Evolutionary conservation across 352 stramenopile genomes (phyloP).

Genomic region (Phytophthora boehmeriae): DNA sequence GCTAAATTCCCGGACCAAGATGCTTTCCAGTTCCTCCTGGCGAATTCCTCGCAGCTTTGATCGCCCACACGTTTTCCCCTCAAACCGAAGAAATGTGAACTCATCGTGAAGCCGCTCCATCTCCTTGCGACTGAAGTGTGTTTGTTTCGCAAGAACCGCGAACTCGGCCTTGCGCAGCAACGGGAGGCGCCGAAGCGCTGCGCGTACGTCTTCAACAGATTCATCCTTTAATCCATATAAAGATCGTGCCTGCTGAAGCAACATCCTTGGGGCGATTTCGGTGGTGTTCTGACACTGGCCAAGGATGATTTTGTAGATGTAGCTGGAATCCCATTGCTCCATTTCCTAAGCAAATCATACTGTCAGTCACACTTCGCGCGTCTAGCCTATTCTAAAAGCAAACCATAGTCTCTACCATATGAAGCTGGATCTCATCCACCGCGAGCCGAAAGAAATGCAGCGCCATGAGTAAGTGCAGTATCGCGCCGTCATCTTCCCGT

Average conservation of each 20-base stretch:
- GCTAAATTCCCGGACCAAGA: conserved; percentile 54
- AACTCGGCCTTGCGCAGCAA: conserved; percentile 60
- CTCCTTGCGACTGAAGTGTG: conserved; percentile 60
- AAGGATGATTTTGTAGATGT: conserved; percentile 72
- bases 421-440: conserved; percentile 39
- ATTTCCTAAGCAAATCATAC: conserved; percentile 31
- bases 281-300: conserved; percentile 37
- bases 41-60: conserved; percentile 56
- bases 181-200: conserved; percentile 48
- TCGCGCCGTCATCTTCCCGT: conserved; percentile 46
- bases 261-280: conserved; percentile 30
- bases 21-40: conserved; percentile 56
- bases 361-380: not conserved
- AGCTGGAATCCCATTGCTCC: conserved; percentile 73
- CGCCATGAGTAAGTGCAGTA: conserved; percentile 66
- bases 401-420: conserved; percentile 33
- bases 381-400: not conserved
- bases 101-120: conserved; percentile 64
- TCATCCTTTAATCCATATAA: conserved; percentile 66
- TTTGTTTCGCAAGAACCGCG: conserved; percentile 48
- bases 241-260: conserved; percentile 46
- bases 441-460: conserved; percentile 63
- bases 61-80: conserved; percentile 46
- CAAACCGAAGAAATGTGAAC: conserved; percentile 67
- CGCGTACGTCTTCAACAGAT: conserved; percentile 64